Conservation (phyloP, 441 rosid genomes). For the Cnidoscolus chayamansa region DNA sequence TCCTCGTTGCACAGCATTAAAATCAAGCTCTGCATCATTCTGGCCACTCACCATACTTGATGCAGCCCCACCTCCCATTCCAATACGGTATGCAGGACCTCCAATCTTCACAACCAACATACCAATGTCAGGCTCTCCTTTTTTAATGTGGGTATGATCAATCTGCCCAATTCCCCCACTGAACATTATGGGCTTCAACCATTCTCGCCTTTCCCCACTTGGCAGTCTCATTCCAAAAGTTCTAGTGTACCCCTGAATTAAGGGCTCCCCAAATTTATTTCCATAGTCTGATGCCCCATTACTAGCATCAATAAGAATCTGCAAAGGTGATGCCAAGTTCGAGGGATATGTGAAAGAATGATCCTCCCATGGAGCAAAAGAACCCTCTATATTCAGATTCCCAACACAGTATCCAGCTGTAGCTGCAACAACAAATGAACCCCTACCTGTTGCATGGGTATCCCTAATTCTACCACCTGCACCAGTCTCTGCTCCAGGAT, state of each 20-base stretch:
- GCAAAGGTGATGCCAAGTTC: constrained; percentile 86
- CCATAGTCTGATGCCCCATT: constrained; percentile 97
- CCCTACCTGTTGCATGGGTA: constrained; percentile 95
- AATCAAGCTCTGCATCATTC: constrained; percentile 93
- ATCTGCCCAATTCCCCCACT: constrained; percentile 94
- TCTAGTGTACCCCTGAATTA: constrained; percentile 86
- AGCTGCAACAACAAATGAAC: constrained; percentile 84
- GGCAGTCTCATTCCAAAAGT: constrained; percentile 96
- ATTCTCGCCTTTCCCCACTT: constrained; percentile 86
- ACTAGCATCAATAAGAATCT: constrained; percentile 86
- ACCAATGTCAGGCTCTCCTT: constrained; percentile 84
- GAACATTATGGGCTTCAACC: constrained; percentile 99
- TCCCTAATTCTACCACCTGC: constrained; percentile 97
- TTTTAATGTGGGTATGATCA: constrained; percentile 76
- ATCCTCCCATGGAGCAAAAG: constrained; percentile 94
- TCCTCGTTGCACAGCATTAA: constrained; percentile 96
- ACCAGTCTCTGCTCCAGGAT: constrained; percentile 98
- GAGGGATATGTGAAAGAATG: constrained; percentile 69
- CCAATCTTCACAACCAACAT: constrained; percentile 96
- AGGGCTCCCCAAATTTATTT: constrained; percentile 92
- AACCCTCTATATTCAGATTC: constrained; percentile 71
- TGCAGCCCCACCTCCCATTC: constrained; percentile 98
- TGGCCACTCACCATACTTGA: constrained; percentile 98
- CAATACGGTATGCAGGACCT: constrained; percentile 96
- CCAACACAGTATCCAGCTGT: constrained; percentile 94